Percentiles rank a stretch among this genome's conserved stretches.
Conservation (phyloP, 768 basidiomycete genomes). For the Boletellus emodensis region DNA sequence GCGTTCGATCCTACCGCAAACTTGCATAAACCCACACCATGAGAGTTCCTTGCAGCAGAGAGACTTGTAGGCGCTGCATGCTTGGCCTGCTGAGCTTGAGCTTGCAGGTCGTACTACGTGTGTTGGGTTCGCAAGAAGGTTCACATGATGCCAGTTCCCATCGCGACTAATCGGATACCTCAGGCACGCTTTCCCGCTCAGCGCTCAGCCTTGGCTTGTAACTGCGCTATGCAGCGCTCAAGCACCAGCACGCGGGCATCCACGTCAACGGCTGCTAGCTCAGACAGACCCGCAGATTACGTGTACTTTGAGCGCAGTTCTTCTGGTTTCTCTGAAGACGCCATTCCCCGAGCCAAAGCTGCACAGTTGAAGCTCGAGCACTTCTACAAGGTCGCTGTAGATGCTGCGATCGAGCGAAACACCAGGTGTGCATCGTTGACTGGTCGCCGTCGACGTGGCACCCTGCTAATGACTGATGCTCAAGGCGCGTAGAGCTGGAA, state of each 20-base stretch:
- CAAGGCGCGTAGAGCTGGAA: conserved; percentile 84
- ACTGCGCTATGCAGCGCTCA: conserved; percentile 27
- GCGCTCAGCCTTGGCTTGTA: neutral
- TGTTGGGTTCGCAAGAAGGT: too few relatives aligned
- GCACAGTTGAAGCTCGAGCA: conserved; percentile 96
- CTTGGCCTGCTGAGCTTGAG: too few relatives aligned
- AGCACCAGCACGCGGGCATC: conserved; percentile 29
- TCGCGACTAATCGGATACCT: conserved; percentile 11
- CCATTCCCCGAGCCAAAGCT: conserved; percentile 77
- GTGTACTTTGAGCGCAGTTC: conserved; percentile 89
- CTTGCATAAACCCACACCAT: too few relatives aligned
- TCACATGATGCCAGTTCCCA: conserved; percentile 8
- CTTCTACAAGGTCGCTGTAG: conserved; percentile 95
- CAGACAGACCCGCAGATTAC: conserved; percentile 59
- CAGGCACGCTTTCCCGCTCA: neutral
- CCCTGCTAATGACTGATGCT: conserved; percentile 4
- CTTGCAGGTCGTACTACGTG: too few relatives aligned
- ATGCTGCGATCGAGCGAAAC: conserved; percentile 92
- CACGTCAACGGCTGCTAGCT: conserved; percentile 17
- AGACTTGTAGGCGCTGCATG: too few relatives aligned
- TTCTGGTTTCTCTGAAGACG: conserved; percentile 72
- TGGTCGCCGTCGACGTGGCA: neutral
- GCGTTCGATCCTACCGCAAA: too few relatives aligned
- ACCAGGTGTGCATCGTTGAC: conserved; percentile 52
- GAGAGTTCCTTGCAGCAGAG: too few relatives aligned